Evolutionary conservation across 345 rosid genomes (phyloP).

Genomic region (Euphorbia tirucalli): DNA sequence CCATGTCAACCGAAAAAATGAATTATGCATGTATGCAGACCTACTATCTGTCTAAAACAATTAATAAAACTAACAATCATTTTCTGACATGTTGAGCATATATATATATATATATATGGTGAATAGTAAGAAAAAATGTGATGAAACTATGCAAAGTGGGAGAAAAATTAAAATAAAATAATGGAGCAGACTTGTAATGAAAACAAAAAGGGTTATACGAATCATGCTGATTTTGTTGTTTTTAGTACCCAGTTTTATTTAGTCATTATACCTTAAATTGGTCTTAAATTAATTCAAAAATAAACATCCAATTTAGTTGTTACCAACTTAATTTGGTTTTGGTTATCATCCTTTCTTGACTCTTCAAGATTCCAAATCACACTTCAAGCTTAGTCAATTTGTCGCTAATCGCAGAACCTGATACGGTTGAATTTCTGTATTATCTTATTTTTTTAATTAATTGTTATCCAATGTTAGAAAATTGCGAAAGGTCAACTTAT

Average conservation of each 20-base stretch:
- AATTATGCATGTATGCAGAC: neutral
- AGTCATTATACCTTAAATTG: too few relatives aligned
- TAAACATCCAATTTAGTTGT: slow-evolving; percentile 11
- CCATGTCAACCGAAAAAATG: neutral
- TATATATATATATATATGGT: too few relatives aligned
- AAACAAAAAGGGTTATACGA: too few relatives aligned
- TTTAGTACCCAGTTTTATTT: too few relatives aligned
- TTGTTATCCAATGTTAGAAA: neutral
- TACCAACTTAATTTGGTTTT: neutral
- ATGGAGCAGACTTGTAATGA: too few relatives aligned
- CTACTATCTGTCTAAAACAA: neutral
- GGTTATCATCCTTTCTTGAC: neutral
- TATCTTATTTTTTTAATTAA: neutral
- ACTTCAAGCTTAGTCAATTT: neutral
- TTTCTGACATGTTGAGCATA: neutral
- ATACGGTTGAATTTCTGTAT: too few relatives aligned
- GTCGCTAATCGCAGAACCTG: neutral
- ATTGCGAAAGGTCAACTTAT: slow-evolving; percentile 3
- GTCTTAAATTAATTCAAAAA: too few relatives aligned
- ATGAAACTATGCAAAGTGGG: too few relatives aligned
- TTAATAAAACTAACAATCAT: neutral
- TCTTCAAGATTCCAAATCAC: slow-evolving; percentile 8
- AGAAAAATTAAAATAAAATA: too few relatives aligned
- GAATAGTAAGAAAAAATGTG: too few relatives aligned
- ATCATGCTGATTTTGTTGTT: too few relatives aligned